Evolutionary conservation across 2,329 filamentous ascomycete genomes (phyloP).

Genomic region (Cucurbitaria berberidis): DNA sequence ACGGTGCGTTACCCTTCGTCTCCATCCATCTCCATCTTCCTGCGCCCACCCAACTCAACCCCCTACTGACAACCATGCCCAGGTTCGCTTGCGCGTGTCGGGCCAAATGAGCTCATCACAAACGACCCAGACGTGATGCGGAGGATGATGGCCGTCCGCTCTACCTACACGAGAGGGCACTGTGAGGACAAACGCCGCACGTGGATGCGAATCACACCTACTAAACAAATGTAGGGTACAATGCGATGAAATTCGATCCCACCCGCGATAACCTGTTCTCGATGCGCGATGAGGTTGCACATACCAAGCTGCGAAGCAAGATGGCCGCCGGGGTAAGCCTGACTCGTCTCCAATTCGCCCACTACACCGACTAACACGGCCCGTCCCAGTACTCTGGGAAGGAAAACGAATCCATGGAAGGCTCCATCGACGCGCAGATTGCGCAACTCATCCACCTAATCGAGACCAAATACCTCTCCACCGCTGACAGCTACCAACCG

Average conservation of each 20-base stretch:
- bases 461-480: slow-evolving; percentile 51
- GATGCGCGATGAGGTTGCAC: slow-evolving; percentile 54
- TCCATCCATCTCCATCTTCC: neutral
- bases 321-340: slow-evolving; percentile 49
- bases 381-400: slow-evolving; percentile 47
- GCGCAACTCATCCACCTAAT: slow-evolving; percentile 55
- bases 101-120: slow-evolving; percentile 56
- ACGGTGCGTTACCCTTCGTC: slow-evolving; percentile 18
- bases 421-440: slow-evolving; percentile 55
- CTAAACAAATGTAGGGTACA: slow-evolving; percentile 14
- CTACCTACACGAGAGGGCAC: slow-evolving; percentile 41
- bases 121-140: slow-evolving; percentile 55
- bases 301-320: slow-evolving; percentile 49
- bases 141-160: slow-evolving; percentile 51
- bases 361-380: neutral
- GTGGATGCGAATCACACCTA: neutral
- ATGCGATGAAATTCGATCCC: slow-evolving; percentile 58
- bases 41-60: too few relatives aligned
- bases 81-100: slow-evolving; percentile 47
- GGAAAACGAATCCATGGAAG: slow-evolving; percentile 59
- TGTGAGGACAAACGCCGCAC: slow-evolving; percentile 9
- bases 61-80: neutral
- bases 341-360: too few relatives aligned
- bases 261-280: slow-evolving; percentile 59
- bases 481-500: slow-evolving; percentile 35